Base-by-base conservation (phyloP, 441 rosid species). In the Populus hybrid region DNA sequence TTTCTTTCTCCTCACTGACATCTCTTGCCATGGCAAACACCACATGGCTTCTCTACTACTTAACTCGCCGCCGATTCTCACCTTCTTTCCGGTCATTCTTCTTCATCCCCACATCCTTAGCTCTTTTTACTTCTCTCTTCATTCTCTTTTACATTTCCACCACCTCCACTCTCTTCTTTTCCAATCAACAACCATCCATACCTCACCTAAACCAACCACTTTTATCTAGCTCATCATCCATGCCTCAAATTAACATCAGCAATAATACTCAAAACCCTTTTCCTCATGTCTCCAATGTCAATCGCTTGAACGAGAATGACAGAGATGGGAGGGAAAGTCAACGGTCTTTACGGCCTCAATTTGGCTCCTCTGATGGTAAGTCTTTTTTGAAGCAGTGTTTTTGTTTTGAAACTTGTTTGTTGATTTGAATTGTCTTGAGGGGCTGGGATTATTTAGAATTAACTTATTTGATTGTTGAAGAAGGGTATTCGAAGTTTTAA, bases 21-120 rank as follows among this genome's bases (percentile, higher is more conserved):
- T 34, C 72, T 38, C 38, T 38, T 21, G 32, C 75, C 64, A 88
- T 88, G 89, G 83, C 89, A 32, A 79, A 74, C n/a, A 32, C 83
- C 36, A 77, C 83, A 3, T 78, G 80, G 9, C 75, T 82, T 68
- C 70, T 80, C 73, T 61, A 36, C 61, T 73, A 46, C 71, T 84
- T 74, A 75, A 14, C 84, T 61, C 86, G 38, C 42, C 83, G 88
- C 46, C 83, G 82, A 14, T 64, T 78, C 64, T 72, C 83, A 28
- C 73, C 53, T 35, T 59, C 84, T 19, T 82, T 77, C 74, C 69
- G 75, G 69, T 72, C 79, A 73, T 77, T 89, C 81, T 87, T 88
- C 84, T 86, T 84, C 72, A 34, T 87, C 8, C 88, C 92, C 72
- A 73, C 92, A 23, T 59, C 80, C 79, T 78, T 88, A 68, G 89